phyloP scores from a whole-genome alignment of 306 rosid species.

The Lathyrus oleraceus region DNA sequence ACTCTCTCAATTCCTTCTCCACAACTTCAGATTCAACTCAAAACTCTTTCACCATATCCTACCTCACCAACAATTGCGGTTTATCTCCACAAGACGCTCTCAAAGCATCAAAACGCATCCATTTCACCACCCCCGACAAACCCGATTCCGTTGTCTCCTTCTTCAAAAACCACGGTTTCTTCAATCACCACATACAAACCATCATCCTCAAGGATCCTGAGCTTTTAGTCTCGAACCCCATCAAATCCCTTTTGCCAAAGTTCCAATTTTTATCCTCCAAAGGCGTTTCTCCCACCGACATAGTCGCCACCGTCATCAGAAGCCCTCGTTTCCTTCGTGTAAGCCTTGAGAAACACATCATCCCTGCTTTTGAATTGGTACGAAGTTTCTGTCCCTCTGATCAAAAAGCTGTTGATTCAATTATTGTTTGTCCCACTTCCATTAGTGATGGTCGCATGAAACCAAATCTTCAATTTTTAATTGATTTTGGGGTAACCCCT shows the following conservation, averaged over 20 bases:
- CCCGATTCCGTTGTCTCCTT: slow-evolving; percentile 28
- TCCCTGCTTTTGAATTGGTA: slow-evolving; percentile 13
- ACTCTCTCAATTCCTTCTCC: background rate
- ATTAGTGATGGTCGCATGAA: background rate
- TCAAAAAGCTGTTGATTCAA: background rate
- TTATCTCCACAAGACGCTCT: slow-evolving; percentile 39
- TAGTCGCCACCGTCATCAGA: background rate
- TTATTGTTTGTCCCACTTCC: background rate
- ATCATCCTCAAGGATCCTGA: background rate
- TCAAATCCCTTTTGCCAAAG: slow-evolving; percentile 18
- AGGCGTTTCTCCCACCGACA: background rate
- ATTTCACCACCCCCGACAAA: slow-evolving; percentile 33
- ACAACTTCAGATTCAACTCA: background rate
- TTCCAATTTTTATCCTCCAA: slow-evolving; percentile 34
- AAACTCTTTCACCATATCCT: slow-evolving; percentile 35
- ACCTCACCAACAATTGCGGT: slow-evolving; percentile 38
- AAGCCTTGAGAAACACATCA: background rate
- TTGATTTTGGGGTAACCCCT: background rate
- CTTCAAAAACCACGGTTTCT: slow-evolving; percentile 19
- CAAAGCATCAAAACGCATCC: slow-evolving; percentile 28
- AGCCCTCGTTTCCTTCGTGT: background rate
- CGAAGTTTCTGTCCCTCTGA: slow-evolving; percentile 14
- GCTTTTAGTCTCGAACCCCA: background rate
- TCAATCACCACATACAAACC: background rate
- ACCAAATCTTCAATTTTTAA: slow-evolving; percentile 11